Conservation (phyloP, 495 filamentous ascomycete species). For the Xylaria scruposa region DNA sequence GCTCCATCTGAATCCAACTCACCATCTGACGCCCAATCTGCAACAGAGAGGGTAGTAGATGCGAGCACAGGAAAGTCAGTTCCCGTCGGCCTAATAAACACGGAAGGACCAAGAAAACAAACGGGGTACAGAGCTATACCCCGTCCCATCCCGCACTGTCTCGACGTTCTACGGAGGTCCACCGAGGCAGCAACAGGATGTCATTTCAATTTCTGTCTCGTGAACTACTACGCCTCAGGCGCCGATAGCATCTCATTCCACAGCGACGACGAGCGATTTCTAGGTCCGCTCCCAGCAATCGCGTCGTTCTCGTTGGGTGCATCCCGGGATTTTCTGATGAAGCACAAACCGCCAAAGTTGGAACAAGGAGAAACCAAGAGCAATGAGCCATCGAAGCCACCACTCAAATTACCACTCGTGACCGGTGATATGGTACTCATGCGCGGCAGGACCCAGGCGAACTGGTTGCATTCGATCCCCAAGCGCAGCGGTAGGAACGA, state of each 20-base stretch:
- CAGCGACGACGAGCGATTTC: conserved; percentile 77
- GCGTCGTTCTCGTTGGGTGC: conserved; percentile 73
- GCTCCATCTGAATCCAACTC: background rate
- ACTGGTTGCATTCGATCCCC: conserved; percentile 78
- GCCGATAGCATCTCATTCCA: conserved; percentile 76
- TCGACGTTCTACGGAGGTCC: conserved; percentile 60
- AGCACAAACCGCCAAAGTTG: conserved; percentile 62
- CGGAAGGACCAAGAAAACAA: conserved; percentile 35
- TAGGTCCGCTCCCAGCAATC: conserved; percentile 70
- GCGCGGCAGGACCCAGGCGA: conserved; percentile 69
- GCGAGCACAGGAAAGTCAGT: conserved; percentile 8
- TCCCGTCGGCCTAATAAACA: background rate
- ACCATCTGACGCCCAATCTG: background rate
- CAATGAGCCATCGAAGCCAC: conserved; percentile 36
- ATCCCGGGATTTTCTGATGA: conserved; percentile 71
- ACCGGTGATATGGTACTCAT: conserved; percentile 78
- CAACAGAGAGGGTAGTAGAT: conserved; percentile 7
- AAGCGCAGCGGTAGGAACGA: conserved; percentile 66
- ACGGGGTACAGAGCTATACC: conserved; percentile 43
- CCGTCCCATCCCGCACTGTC: conserved; percentile 70
- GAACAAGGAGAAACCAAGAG: conserved; percentile 5
- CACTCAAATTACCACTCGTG: conserved; percentile 65
- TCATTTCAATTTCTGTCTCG: conserved; percentile 74
- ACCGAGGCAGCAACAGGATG: conserved; percentile 66
- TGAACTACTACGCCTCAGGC: conserved; percentile 78